Evolutionary conservation across 495 filamentous ascomycete species (phyloP).

Genomic region (Daldinia loculata): DNA sequence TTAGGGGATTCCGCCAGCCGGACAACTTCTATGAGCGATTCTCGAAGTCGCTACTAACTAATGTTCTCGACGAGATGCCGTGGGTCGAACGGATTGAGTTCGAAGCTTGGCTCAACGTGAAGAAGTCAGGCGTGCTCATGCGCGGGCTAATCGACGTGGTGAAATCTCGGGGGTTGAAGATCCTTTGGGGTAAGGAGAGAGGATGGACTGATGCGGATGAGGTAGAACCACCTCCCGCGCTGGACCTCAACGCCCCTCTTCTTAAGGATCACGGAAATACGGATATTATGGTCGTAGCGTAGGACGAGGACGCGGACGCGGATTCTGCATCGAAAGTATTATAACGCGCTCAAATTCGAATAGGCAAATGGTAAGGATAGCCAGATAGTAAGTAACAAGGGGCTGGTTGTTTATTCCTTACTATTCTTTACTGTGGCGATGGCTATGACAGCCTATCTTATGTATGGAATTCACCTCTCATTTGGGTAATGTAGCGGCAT

Average conservation of each 20-base stretch:
- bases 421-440: conserved; percentile 18
- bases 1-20: conserved; percentile 74
- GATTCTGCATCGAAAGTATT: conserved; percentile 1
- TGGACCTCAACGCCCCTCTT: conserved; percentile 40
- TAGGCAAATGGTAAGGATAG: conserved; percentile 1
- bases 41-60: conserved; percentile 63
- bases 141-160: conserved; percentile 67
- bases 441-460: neutral
- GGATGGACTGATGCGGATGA: conserved; percentile 66
- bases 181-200: conserved; percentile 75
- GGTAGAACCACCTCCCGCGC: conserved; percentile 38
- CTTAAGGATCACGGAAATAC: conserved; percentile 31
- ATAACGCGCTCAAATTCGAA: conserved; percentile 1
- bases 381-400: neutral
- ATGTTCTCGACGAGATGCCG: conserved; percentile 68
- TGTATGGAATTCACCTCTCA: conserved; percentile 25
- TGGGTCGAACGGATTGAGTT: conserved; percentile 72
- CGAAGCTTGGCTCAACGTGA: conserved; percentile 76
- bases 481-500: conserved; percentile 6
- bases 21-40: conserved; percentile 81
- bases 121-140: conserved; percentile 75
- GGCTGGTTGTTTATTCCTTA: neutral
- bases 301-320: conserved; percentile 3
- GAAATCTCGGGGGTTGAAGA: conserved; percentile 57
- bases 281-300: conserved; percentile 38